Base-by-base conservation (phyloP, 2,329 filamentous ascomycete species). In the Blumeria graminis region DNA sequence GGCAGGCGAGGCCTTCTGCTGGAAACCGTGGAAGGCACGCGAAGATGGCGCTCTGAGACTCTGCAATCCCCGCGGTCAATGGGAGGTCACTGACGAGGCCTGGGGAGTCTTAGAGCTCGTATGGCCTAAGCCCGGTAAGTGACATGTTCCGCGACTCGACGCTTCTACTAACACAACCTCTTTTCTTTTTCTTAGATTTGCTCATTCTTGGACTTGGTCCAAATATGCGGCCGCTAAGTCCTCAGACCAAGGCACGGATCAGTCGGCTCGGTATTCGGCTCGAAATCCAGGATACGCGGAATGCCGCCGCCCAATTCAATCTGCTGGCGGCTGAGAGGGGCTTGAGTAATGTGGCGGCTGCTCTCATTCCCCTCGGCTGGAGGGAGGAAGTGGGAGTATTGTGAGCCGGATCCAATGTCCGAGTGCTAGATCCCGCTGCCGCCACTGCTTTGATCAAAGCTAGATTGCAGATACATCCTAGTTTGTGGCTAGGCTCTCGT, bases 281-380 rank as follows among this genome's bases (percentile, higher is more conserved):
- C 5, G 92, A 98, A 65, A 76, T 95, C 3, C 76, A 90, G 65
- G 92, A 96, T 70, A 96, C 92, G 35, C 75, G 87, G 60, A 96
- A 96, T 69, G 92, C 92, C 8, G 86, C 90, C 1, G 84, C 89
- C 36, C 88, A 95, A 68, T 98, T 92, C 69, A 98, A 98, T 66
- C 68, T 98, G 64, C 71, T 98, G 56, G 90, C 88, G n/a, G 96
- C 88, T 16, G 92, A 98, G 71, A 74, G 92, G 55, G 90, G 92
- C 1, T 80, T 92, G 6, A 75, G 80, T 18, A 83, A 90, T 64
- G 81, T 96, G 59, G 90, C 88, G 33, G 90, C 87, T 1, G 90
- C 88, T 9, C 67, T 98, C 69, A 78, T 96, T 68, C 89, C 89
- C 0, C 75, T 92, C 56, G 88, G 87, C 1, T 93, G 86, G 86